These are phyloP conservation scores for Limnanthes douglasii DNA, from an alignment of 345 rosid species.

Conservation along the genomic window DNA sequence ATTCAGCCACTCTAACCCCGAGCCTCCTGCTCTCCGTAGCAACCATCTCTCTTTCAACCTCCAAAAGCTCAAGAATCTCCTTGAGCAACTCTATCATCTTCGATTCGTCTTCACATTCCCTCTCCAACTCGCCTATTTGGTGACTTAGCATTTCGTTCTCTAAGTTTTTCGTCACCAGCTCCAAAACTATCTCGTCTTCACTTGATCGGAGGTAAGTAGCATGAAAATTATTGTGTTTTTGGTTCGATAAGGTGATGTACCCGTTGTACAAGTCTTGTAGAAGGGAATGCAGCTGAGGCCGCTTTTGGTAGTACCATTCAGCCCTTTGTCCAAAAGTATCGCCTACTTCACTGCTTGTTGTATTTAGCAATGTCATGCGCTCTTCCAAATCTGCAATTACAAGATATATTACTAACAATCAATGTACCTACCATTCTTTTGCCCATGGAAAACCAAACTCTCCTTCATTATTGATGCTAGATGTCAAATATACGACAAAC, in stretches of 20 bases:
- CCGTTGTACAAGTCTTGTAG: conserved; percentile 51
- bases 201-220: conserved; percentile 5
- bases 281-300: conserved; percentile 44
- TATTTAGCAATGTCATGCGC: too few species aligned
- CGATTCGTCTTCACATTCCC: conserved; percentile 16
- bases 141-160: conserved; percentile 29
- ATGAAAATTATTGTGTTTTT: conserved; percentile 16
- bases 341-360: conserved; percentile 17
- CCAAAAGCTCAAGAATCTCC: conserved; percentile 46
- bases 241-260: conserved; percentile 30
- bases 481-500: too few species aligned
- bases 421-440: too few species aligned
- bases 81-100: conserved; percentile 43
- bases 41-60: conserved; percentile 49
- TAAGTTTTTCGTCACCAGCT: conserved; percentile 35
- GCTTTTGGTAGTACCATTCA: conserved; percentile 50
- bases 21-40: conserved; percentile 37
- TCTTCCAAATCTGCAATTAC: too few species aligned
- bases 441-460: too few species aligned
- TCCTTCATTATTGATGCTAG: too few species aligned
- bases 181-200: conserved; percentile 18
- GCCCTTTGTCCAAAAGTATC: conserved; percentile 58
- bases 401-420: too few species aligned
- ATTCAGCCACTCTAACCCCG: conserved; percentile 23
- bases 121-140: conserved; percentile 25